Percentiles rank a stretch among this genome's conserved stretches.
Conservation (phyloP, 331 rosid genomes). For the Quercus phellos region DNA sequence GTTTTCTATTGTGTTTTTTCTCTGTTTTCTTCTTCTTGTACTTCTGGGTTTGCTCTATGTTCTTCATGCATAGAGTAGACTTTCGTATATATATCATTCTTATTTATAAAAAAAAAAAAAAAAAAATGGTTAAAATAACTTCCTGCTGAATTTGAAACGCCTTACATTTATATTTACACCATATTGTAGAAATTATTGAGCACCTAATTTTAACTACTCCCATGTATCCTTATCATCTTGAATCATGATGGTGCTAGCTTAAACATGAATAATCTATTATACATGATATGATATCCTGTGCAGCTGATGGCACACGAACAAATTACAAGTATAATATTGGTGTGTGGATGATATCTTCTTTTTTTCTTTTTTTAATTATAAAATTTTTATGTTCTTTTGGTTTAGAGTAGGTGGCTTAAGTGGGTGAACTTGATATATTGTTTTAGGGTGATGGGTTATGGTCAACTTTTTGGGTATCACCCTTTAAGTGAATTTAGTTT, state of each 20-base stretch:
- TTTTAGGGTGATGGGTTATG: neutral
- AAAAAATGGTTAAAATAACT: neutral
- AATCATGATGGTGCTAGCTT: neutral
- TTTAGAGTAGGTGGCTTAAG: neutral
- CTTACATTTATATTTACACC: neutral
- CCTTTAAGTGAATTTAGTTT: neutral
- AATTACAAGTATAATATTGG: neutral
- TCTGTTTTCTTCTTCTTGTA: too few species aligned
- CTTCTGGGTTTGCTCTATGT: too few species aligned
- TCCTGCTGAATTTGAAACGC: neutral
- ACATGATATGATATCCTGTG: neutral
- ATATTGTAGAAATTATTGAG: neutral
- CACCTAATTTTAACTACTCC: neutral
- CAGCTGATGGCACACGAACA: neutral
- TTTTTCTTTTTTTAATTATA: neutral
- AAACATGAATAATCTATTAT: neutral
- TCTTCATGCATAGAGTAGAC: too few species aligned
- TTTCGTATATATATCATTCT: too few species aligned
- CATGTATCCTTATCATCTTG: neutral
- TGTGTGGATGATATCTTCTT: neutral
- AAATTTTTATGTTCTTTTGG: neutral
- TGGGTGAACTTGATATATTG: neutral
- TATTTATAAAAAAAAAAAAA: too few species aligned
- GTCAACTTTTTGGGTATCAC: neutral
- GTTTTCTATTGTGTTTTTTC: too few species aligned